These are phyloP conservation scores for Fusarium siculi DNA, from an alignment of 2,329 filamentous ascomycete genomes.

Conservation along the genomic window DNA sequence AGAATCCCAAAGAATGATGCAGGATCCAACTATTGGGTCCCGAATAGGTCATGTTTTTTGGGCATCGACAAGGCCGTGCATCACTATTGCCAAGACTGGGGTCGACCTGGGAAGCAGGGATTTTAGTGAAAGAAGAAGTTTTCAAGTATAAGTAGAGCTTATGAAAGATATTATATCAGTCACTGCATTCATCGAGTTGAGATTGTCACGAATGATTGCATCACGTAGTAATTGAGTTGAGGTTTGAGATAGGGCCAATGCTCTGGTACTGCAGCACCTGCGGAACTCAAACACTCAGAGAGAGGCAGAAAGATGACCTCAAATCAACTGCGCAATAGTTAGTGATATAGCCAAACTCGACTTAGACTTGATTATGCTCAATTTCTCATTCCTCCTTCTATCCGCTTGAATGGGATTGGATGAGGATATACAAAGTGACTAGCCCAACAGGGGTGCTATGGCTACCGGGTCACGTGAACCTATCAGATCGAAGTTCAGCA, in stretches of 20 bases:
- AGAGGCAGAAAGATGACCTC: not conserved
- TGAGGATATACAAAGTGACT: not conserved
- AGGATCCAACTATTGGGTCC: slow-evolving; percentile 12
- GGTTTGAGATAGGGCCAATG: not conserved
- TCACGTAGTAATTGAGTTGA: not conserved
- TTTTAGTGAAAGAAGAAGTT: not conserved
- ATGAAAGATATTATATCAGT: not conserved
- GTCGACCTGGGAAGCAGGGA: not conserved
- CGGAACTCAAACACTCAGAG: not conserved
- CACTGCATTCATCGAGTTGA: not conserved
- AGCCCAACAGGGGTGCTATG: not conserved
- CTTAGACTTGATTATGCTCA: not conserved
- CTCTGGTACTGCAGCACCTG: not conserved
- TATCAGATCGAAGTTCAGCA: slow-evolving; percentile 38
- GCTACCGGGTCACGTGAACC: slow-evolving; percentile 38
- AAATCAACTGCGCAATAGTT: not conserved
- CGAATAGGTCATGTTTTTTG: slow-evolving; percentile 10
- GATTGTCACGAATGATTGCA: not conserved
- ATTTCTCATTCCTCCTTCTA: slow-evolving; percentile 11
- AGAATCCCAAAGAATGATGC: slow-evolving; percentile 3
- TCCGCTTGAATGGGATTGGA: slow-evolving; percentile 1
- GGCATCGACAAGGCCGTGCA: slow-evolving; percentile 26
- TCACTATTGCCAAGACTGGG: slow-evolving; percentile 18
- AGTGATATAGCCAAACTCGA: not conserved
- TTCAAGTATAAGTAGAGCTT: not conserved